Percentiles rank a stretch among this genome's conserved stretches.
Evolutionary conservation across 2,329 filamentous ascomycete genomes (phyloP).

Genomic region (Pestalotiopsis sp.): DNA sequence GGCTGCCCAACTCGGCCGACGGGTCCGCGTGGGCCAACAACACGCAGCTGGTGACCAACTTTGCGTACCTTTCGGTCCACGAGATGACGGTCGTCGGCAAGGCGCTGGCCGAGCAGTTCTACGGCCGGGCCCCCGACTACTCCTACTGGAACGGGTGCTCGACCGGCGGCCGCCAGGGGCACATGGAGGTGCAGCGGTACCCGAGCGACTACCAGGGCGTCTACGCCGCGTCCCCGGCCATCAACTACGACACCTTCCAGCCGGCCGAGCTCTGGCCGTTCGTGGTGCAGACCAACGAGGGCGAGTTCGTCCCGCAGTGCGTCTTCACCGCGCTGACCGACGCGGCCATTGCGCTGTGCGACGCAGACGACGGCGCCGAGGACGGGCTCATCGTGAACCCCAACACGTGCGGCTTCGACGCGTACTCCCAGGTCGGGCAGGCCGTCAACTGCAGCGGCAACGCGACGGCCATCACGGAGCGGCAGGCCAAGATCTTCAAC

Average conservation of each 20-base stretch:
- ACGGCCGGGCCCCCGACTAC: constrained; percentile 36
- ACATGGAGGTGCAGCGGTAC: constrained; percentile 53
- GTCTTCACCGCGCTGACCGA: neutral
- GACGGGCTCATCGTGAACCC: constrained; percentile 8
- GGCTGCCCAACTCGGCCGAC: constrained; percentile 16
- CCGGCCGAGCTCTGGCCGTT: constrained; percentile 1
- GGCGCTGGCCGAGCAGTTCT: constrained; percentile 42
- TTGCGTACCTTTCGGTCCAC: constrained; percentile 26
- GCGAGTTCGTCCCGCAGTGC: constrained; percentile 12
- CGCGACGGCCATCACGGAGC: constrained; percentile 12
- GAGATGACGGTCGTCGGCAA: constrained; percentile 44
- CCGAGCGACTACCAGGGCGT: constrained; percentile 58
- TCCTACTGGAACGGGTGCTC: constrained; percentile 57
- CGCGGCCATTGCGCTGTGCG: neutral
- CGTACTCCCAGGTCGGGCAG: constrained; percentile 9
- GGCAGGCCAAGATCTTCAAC: constrained; percentile 13
- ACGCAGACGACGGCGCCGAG: neutral
- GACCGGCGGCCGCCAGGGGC: constrained; percentile 56
- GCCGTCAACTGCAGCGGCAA: constrained; percentile 6
- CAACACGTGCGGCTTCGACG: constrained; percentile 14
- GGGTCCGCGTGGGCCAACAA: constrained; percentile 20
- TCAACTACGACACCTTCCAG: constrained; percentile 24
- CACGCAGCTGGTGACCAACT: constrained; percentile 23
- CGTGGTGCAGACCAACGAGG: constrained; percentile 11
- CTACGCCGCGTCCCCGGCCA: constrained; percentile 47